These are phyloP conservation scores for Spathaspora hagerdaliae DNA, from an alignment of 805 yeast genomes.

Conservation along the genomic window DNA sequence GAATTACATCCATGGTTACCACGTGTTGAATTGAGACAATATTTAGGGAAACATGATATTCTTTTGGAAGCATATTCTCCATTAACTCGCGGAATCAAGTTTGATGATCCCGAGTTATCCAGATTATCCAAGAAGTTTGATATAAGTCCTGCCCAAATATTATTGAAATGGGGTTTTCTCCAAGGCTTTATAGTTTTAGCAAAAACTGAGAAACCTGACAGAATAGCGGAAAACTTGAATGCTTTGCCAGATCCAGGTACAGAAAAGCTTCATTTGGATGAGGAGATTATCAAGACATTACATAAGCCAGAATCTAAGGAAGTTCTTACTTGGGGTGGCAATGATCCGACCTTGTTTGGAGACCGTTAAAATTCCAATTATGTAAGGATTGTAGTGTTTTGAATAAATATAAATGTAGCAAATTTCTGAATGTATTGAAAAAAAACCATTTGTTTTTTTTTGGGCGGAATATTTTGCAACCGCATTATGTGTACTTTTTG, in stretches of 20 bases:
- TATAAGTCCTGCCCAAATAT: conserved; percentile 55
- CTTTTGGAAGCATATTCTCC: conserved; percentile 79
- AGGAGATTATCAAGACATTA: conserved; percentile 31
- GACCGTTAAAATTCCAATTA: neutral
- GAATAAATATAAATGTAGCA: too few relatives aligned
- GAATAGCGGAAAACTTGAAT: conserved; percentile 54
- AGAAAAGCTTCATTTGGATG: conserved; percentile 34
- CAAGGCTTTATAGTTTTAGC: conserved; percentile 72
- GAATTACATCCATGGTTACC: conserved; percentile 55
- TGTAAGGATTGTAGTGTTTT: too few relatives aligned
- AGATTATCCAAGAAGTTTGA: conserved; percentile 47
- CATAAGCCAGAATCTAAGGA: conserved; percentile 34
- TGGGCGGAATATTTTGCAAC: too few relatives aligned
- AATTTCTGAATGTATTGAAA: too few relatives aligned
- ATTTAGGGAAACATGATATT: conserved; percentile 52
- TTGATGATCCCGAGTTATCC: conserved; percentile 50
- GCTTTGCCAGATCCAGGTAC: conserved; percentile 34
- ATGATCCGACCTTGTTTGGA: conserved; percentile 26
- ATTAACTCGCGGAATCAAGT: conserved; percentile 57
- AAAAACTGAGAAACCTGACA: conserved; percentile 50
- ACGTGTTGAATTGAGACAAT: conserved; percentile 54
- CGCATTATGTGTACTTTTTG: too few relatives aligned
- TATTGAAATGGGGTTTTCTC: conserved; percentile 69
- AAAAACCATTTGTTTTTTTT: too few relatives aligned
- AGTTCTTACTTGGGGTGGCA: conserved; percentile 26